Percentiles rank a stretch among this genome's conserved stretches.
phyloP scores from a whole-genome alignment of 179 eudicot genomes.

The Heliamphora ciliata region DNA sequence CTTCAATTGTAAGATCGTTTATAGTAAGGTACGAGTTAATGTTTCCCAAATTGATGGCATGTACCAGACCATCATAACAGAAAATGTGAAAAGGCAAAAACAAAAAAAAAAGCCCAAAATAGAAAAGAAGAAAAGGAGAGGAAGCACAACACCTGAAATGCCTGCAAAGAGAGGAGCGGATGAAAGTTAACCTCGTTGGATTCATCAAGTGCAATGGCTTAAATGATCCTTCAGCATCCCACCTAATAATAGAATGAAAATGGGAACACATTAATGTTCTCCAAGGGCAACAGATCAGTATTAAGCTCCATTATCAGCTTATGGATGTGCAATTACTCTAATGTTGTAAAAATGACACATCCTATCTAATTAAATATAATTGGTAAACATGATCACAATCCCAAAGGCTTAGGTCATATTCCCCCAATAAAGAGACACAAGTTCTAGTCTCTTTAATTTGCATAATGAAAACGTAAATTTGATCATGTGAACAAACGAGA shows the following conservation, averaged over 20 bases:
- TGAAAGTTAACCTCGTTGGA: constrained; percentile 82
- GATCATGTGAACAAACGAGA: neutral
- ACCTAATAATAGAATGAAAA: constrained; percentile 39
- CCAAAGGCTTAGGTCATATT: neutral
- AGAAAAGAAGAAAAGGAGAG: neutral
- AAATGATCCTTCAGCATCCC: constrained; percentile 95
- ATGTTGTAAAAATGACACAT: neutral
- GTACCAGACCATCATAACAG: neutral
- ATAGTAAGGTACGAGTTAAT: neutral
- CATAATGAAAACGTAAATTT: neutral
- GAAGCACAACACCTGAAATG: constrained; percentile 57
- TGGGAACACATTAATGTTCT: constrained; percentile 8
- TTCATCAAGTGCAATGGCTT: constrained; percentile 85
- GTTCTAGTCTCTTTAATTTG: neutral
- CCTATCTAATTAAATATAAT: neutral
- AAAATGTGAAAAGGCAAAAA: neutral
- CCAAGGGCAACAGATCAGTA: neutral
- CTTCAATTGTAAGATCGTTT: too few relatives aligned
- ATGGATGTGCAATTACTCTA: neutral
- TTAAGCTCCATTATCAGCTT: neutral
- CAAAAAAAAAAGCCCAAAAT: neutral
- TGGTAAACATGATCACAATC: neutral
- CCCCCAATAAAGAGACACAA: neutral
- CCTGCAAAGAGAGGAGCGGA: constrained; percentile 79
- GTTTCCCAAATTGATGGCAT: neutral